Evolutionary conservation across 768 basidiomycete genomes (phyloP), one percentile per base, ranked within the genome.

Genomic region (Trametes cubensis): DNA sequence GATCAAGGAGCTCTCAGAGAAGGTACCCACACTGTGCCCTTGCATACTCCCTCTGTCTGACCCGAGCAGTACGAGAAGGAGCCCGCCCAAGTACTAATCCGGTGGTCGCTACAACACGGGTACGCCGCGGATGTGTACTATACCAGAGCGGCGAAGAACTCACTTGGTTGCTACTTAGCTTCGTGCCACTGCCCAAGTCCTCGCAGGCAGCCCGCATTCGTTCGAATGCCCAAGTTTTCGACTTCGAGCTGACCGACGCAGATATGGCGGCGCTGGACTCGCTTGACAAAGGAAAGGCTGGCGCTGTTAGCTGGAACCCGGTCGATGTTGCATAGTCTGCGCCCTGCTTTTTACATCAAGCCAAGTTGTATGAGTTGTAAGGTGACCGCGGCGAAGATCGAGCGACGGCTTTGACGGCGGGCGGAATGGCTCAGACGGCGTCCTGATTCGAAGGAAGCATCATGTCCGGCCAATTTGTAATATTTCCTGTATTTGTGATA

Each of bases 51-150:
- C 1, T 25, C 38, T 14, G n/a, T 8, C 0, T 23, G 20, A 6
- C 5, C 15, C 7, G 11, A 2, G 44, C 40, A 62, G 79, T 74
- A 86, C 64, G 72, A 73, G 34, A 82, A 83, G 53, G 84, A 85
- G 52, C 81, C 83, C 10, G 87, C 92, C 15, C 94, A 96, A 69
- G 80, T 96, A 56, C 81, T 96, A n/a, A 76, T 96, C 55, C 85
- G 95, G 30, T 97, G 94, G 92, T 94, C 92, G 44, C 75, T 98
- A 47, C 95, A 97, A 73, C 85, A 82, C 67, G 86, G 86, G 89
- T 90, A 67, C n/a, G 52, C 8, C 51, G 28, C 13, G 28, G 34
- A 18, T 40, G 4, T 28, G 28, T 7, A 28, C 20, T 34, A 4
- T 40, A 21, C 50, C 21, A 34, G 7, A 21, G 39, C 3, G 4